A percentile compares a stretch with the other conserved stretches of the same genome.
phyloP scores from a whole-genome alignment of 169 alveolate genomes.

The Ichthyophthirius multifiliis region DNA sequence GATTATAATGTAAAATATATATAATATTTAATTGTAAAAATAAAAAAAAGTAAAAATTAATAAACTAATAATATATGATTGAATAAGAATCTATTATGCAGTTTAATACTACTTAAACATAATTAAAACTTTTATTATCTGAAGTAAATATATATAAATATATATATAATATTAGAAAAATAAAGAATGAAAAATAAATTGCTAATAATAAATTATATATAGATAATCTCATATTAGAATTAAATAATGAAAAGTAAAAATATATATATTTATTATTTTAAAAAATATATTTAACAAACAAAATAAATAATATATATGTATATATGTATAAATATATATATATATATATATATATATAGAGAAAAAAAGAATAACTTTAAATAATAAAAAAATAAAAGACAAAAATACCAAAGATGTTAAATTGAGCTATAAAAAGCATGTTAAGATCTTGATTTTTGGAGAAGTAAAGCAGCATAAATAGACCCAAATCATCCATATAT shows the following conservation, averaged over 20 bases:
- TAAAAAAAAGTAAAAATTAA: neutral
- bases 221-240: neutral
- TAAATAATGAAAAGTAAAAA: neutral
- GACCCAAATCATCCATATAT: conserved; percentile 9
- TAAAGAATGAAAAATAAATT: neutral
- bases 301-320: no score
- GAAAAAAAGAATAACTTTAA: neutral
- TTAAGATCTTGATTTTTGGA: neutral
- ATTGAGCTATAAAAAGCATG: neutral
- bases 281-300: no score
- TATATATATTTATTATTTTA: neutral
- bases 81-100: neutral
- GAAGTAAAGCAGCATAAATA: conserved; percentile 1
- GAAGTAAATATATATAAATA: neutral
- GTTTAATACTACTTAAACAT: neutral
- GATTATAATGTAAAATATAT: neutral
- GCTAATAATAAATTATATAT: neutral
- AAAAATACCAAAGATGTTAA: neutral
- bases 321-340: no score
- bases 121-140: neutral
- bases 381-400: neutral
- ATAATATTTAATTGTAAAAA: neutral
- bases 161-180: neutral
- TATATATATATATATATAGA: no score
- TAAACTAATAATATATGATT: neutral